Evolutionary conservation across 1,139 yeast species (phyloP), one percentile per base, ranked within the genome.

Genomic region (Hansenula sp.): DNA sequence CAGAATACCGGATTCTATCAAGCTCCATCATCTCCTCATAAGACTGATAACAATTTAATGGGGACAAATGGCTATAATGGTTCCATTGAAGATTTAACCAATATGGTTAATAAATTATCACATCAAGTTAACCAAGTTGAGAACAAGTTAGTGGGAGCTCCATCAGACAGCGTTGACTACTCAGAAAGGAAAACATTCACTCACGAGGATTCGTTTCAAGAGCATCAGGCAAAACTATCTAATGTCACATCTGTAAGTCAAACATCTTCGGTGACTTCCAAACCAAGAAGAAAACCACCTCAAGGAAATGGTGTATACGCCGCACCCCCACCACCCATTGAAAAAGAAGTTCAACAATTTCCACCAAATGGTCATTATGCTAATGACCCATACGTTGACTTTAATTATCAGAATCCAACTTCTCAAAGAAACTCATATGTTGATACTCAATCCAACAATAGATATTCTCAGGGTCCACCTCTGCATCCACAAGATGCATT

Each of bases 21-120:
- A n/a, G 36, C 28, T 35, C 49, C 47, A 17, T 18, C 32, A 17
- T 38, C 43, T 9, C 41, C 34, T 6, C 28, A 33, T 13, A 31
- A 39, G 4, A 10, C 17, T 4, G 8, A 28, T 15, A 8, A 9
- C 28, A 13, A 3, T 7, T 18, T 18, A 9, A 21, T n/a, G 18
- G 28, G 28, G 28, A 9, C 33, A 17, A n/a, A 28, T 13, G 25
- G 16, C 11, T 18, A 42, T 29, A 33, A 41, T 33, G 48, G 44
- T 1, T 51, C 59, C 1, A 45, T 49, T 18, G 56, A 54, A 28
- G 45, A 48, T 40, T 33, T 54, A 30, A 37, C 50, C 1, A 27
- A 50, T 9, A 60, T 66, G 66, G 66, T 66, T n/a, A 67, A 64
- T 39, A 55, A 63, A 24, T 56, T 66, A 59, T 56, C 63, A 32